phyloP scores from a whole-genome alignment of 441 rosid genomes.

The Eruca vesicaria region DNA sequence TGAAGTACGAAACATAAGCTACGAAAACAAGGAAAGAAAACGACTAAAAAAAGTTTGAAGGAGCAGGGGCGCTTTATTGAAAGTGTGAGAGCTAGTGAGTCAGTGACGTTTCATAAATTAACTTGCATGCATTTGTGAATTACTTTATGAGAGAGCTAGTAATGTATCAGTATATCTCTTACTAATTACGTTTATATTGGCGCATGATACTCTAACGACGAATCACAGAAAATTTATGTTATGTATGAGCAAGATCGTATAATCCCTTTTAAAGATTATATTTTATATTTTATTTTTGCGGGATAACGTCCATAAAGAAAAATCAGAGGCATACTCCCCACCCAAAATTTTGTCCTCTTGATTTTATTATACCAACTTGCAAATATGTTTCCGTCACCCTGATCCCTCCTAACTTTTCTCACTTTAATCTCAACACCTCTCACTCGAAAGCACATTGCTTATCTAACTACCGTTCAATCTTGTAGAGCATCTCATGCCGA shows the following conservation, averaged over 20 bases:
- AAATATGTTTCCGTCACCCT: neutral
- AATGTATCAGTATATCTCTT: neutral
- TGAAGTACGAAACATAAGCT: neutral
- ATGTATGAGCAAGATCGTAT: neutral
- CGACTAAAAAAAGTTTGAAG: neutral
- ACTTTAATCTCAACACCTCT: neutral
- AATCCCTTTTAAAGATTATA: neutral
- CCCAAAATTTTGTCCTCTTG: neutral
- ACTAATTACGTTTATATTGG: neutral
- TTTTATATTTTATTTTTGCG: neutral
- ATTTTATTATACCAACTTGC: neutral
- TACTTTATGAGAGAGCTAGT: conserved; percentile 1
- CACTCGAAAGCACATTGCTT: neutral
- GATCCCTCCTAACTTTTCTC: neutral
- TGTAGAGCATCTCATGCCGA: neutral
- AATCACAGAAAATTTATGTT: neutral
- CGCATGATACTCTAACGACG: neutral
- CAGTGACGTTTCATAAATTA: conserved; percentile 9
- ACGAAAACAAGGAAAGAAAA: conserved; percentile 7
- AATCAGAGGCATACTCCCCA: neutral
- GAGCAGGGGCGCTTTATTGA: conserved; percentile 2
- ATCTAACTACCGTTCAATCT: neutral
- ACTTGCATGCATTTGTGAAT: neutral
- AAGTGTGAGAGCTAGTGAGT: conserved; percentile 8
- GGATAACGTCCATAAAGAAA: neutral